A percentile compares a stretch with the other conserved stretches of the same genome.
phyloP scores from a whole-genome alignment of 768 basidiomycete species.

The Auricularia heimuer region DNA sequence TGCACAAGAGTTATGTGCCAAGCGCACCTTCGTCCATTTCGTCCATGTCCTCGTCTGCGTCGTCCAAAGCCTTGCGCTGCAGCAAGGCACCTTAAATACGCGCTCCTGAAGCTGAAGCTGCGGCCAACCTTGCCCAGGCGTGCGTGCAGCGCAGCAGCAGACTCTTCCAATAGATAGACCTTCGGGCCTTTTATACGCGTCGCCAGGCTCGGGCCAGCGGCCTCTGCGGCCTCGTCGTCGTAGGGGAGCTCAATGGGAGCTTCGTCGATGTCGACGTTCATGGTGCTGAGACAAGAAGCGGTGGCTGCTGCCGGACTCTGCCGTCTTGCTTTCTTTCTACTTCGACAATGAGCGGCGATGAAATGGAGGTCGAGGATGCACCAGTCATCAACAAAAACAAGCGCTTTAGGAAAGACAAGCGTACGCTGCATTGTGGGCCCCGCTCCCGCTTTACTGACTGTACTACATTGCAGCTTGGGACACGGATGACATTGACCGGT shows the following conservation, averaged over 20 bases:
- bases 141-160: slow-evolving; percentile 34
- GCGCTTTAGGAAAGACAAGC: slow-evolving; percentile 87
- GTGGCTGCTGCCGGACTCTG: not conserved
- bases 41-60: slow-evolving; percentile 28
- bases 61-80: slow-evolving; percentile 40
- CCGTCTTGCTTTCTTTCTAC: not conserved
- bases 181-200: slow-evolving; percentile 58
- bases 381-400: slow-evolving; percentile 69
- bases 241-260: slow-evolving; percentile 30
- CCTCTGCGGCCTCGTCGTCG: slow-evolving; percentile 41
- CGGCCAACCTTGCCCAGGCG: slow-evolving; percentile 50
- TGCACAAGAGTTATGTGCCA: slow-evolving; percentile 7
- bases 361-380: slow-evolving; percentile 18
- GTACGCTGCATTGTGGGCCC: slow-evolving; percentile 34
- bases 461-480: slow-evolving; percentile 70
- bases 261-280: slow-evolving; percentile 5
- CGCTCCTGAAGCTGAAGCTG: slow-evolving; percentile 21
- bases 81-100: slow-evolving; percentile 14
- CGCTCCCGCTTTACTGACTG: slow-evolving; percentile 4
- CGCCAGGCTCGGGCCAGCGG: slow-evolving; percentile 3
- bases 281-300: not conserved
- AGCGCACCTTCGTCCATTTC: slow-evolving; percentile 16
- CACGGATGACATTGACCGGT: slow-evolving; percentile 98
- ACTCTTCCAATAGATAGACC: slow-evolving; percentile 69
- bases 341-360: not conserved